Evolutionary conservation across 129 eudicot genomes (phyloP), one percentile per base, ranked within the genome.

Genomic region (Calendula officinalis): DNA sequence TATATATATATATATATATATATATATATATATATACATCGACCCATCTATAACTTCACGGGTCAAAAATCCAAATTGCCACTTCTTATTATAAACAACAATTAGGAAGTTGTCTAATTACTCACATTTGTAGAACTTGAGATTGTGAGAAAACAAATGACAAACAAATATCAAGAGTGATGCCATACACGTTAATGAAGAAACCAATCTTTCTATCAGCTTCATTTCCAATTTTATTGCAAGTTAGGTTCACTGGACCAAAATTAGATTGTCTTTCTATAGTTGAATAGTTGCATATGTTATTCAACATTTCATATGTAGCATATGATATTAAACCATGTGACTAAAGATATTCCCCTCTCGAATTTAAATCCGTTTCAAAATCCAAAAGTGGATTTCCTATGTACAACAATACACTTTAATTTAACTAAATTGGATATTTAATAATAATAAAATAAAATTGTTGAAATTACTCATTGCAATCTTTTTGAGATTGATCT

Each of bases 311-410:
- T 0, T 67, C 67, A 14, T 62, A 78, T 33, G 95, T 75, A 35
- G 75, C 53, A 66, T 86, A 90, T 10, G 95, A 86, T 71, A 86
- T 80, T 5, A 86, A 69, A 6, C 95, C 95, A 63, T 86, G 90
- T 38, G 95, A 83, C 95, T 90, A 86, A 1, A 80, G 44, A 39
- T 57, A 86, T 59, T 83, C 87, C 6, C 74, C 77, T 42, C 84
- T 78, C 17, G 81, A 75, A 58, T 83, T 81, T 58, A 81, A 86
- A 62, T 86, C 90, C 2, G 84, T 72, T 58, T 70, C 76, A 79
- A 83, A 77, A 39, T 86, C 85, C 51, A 86, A 70, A 12, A 86
- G 81, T 22, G 95, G 95, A 81, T 86, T 86, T 9, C 90, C 95
- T 12, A 86, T 66, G 90, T 86, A 80, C 73, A 40, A 40, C 9